Conservation (phyloP, 371 early-diverging fungal genomes). For the Lichtheimia ramosa region DNA sequence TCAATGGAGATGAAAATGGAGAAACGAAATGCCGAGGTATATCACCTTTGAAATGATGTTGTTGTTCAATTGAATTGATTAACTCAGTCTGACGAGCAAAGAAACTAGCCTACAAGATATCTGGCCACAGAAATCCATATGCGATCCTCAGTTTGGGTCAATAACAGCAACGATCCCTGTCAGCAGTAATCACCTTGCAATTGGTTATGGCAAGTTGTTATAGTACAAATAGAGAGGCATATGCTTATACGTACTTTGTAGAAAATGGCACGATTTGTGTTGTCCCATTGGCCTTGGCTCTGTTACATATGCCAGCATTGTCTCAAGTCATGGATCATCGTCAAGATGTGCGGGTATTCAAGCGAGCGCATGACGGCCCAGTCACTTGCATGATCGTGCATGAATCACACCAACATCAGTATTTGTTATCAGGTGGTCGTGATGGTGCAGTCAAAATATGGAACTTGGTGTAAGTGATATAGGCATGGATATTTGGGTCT, state of each 20-base stretch:
- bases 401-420: constrained; percentile 51
- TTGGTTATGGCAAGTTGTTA: constrained; percentile 53
- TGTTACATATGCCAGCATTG: constrained; percentile 34
- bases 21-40: not conserved
- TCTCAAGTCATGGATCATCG: constrained; percentile 21
- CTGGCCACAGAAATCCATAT: constrained; percentile 34
- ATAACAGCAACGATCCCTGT: constrained; percentile 54
- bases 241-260: constrained; percentile 12
- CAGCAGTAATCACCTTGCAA: constrained; percentile 52
- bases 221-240: not conserved
- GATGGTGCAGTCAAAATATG: constrained; percentile 78
- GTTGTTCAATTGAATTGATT: no score
- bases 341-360: constrained; percentile 26
- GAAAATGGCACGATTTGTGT: constrained; percentile 57
- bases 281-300: constrained; percentile 44
- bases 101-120: constrained; percentile 15
- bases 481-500: not conserved
- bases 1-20: not conserved
- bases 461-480: constrained; percentile 72
- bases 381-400: constrained; percentile 61
- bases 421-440: constrained; percentile 61
- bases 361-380: constrained; percentile 53
- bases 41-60: not conserved
- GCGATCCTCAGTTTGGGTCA: constrained; percentile 26
- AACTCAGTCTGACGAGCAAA: not conserved